Evolutionary conservation across 2,329 filamentous ascomycete genomes (phyloP).

Genomic region (Fusarium penzigii): DNA sequence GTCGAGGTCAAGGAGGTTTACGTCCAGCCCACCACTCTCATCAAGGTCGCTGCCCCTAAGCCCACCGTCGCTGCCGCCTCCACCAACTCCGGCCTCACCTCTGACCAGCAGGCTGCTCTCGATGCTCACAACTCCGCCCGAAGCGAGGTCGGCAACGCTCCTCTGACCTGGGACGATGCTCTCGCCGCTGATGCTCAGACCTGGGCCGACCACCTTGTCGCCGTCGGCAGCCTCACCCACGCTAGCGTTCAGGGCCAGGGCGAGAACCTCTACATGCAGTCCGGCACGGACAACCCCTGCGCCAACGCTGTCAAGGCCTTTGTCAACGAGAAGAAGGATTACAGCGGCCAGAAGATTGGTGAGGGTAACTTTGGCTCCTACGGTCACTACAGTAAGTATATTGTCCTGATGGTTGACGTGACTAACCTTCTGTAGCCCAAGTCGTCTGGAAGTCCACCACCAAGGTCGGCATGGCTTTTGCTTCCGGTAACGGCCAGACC

Average conservation of each 20-base stretch:
- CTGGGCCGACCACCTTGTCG: constrained; percentile 25
- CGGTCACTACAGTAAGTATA: constrained; percentile 26
- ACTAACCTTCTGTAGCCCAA: constrained; percentile 14
- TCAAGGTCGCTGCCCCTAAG: neutral
- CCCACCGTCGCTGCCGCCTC: constrained; percentile 5
- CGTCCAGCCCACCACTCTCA: neutral
- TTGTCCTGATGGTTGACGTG: too few relatives aligned
- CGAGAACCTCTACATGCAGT: constrained; percentile 29
- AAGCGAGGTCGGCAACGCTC: constrained; percentile 17
- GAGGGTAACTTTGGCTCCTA: constrained; percentile 23
- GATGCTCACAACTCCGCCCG: constrained; percentile 29
- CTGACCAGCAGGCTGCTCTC: constrained; percentile 24
- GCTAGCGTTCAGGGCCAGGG: constrained; percentile 17
- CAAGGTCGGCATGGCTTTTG: constrained; percentile 27
- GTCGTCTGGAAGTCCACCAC: constrained; percentile 26
- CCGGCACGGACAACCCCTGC: constrained; percentile 11
- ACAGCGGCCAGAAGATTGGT: constrained; percentile 22
- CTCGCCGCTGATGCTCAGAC: constrained; percentile 25
- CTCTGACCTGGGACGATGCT: constrained; percentile 22
- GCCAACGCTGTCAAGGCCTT: constrained; percentile 22
- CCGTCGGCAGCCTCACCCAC: constrained; percentile 21
- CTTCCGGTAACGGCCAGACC: constrained; percentile 17
- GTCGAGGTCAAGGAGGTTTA: neutral
- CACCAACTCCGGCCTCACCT: constrained; percentile 10
- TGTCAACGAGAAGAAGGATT: constrained; percentile 25